Evolutionary conservation across 306 rosid genomes (phyloP).

Genomic region (Casuarina cunninghamiana): DNA sequence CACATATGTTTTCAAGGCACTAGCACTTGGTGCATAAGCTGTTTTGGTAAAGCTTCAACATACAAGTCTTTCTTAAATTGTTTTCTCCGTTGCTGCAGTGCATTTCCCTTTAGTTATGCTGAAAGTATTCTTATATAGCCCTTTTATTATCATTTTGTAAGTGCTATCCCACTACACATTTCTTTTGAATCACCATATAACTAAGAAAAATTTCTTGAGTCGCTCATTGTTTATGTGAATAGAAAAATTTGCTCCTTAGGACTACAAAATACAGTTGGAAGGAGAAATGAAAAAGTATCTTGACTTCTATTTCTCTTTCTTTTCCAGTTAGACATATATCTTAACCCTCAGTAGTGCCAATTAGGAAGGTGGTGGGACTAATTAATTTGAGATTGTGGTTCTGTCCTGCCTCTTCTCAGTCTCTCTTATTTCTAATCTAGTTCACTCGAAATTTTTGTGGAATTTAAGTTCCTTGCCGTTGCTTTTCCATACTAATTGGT

Average conservation of each 20-base stretch:
- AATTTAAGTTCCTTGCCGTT: neutral
- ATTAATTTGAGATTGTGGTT: too few species aligned
- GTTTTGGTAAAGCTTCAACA: slow-evolving; percentile 48
- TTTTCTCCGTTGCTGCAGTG: neutral
- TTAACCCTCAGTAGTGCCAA: neutral
- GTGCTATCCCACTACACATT: too few species aligned
- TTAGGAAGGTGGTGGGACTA: neutral
- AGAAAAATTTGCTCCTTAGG: neutral
- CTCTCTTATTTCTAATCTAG: neutral
- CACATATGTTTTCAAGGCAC: slow-evolving; percentile 62
- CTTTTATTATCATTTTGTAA: too few species aligned
- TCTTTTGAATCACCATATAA: neutral
- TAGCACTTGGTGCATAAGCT: slow-evolving; percentile 71
- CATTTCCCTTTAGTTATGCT: too few species aligned
- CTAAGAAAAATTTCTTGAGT: neutral
- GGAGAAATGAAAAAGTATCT: neutral
- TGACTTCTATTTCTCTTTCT: too few species aligned
- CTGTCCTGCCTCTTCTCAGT: too few species aligned
- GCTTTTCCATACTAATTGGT: neutral
- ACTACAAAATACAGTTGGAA: neutral
- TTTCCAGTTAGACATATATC: neutral
- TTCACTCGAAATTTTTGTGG: neutral
- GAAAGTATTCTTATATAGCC: neutral
- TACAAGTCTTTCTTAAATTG: neutral
- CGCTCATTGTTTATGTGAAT: neutral